phyloP scores from a whole-genome alignment of 139 green algal species.

The Chlamydomonas sphaeroides region DNA sequence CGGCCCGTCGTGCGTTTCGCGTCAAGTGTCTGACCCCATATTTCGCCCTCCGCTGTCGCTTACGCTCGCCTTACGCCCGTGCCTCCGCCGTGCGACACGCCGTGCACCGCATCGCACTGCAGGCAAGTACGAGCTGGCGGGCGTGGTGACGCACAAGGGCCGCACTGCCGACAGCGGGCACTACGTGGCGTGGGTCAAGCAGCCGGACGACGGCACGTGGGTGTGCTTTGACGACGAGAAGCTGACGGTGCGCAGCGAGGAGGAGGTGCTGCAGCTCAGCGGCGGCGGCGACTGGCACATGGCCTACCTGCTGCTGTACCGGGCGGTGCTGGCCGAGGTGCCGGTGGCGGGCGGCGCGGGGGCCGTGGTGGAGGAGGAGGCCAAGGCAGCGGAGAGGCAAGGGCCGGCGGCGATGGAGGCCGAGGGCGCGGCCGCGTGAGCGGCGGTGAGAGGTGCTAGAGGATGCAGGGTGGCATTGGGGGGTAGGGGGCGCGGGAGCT shows the following conservation, averaged over 20 bases:
- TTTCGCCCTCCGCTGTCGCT: too few species aligned
- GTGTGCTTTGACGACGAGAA: slow-evolving; percentile 97
- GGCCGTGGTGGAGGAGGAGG: not conserved
- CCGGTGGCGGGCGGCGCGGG: slow-evolving; percentile 30
- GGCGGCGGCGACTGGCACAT: slow-evolving; percentile 98
- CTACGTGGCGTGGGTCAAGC: slow-evolving; percentile 96
- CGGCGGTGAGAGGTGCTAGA: not conserved
- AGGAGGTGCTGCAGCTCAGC: slow-evolving; percentile 91
- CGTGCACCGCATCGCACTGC: too few species aligned
- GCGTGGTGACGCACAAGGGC: slow-evolving; percentile 98
- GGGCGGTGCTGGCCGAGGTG: slow-evolving; percentile 64
- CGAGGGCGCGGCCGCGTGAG: not conserved
- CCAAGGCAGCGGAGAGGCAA: not conserved
- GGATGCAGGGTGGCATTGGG: too few species aligned
- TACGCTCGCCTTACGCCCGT: too few species aligned
- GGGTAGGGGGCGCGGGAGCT: too few species aligned
- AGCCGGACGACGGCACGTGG: slow-evolving; percentile 86
- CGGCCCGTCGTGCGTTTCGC: too few species aligned
- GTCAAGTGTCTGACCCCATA: too few species aligned
- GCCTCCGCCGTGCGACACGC: too few species aligned
- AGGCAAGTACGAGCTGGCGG: slow-evolving; percentile 92
- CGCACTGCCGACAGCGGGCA: slow-evolving; percentile 95
- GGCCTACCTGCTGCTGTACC: slow-evolving; percentile 94
- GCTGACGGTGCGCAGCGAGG: slow-evolving; percentile 78
- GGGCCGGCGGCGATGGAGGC: not conserved